Percentiles rank a stretch among this genome's conserved stretches.
Evolutionary conservation across 2,329 filamentous ascomycete species (phyloP).

Genomic region (Orbilia oligospora): DNA sequence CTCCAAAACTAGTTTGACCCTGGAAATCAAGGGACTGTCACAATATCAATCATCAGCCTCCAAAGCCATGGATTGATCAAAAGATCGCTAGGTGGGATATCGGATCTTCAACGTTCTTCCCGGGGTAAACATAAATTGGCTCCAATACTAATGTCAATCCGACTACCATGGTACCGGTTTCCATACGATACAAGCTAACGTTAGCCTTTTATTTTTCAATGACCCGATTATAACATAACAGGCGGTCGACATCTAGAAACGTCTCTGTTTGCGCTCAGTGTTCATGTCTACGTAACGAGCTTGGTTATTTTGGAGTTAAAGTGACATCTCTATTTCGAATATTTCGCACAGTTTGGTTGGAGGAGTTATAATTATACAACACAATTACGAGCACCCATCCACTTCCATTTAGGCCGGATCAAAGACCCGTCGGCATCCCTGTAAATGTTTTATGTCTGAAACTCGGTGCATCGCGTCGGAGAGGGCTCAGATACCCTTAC

Average conservation of each 20-base stretch:
- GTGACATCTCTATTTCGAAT: no score
- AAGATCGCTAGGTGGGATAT: neutral
- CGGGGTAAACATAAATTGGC: neutral
- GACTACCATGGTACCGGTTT: no score
- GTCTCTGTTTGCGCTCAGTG: neutral
- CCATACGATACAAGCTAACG: no score
- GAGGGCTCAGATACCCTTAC: conserved; percentile 37
- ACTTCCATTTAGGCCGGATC: conserved; percentile 39
- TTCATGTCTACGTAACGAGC: neutral
- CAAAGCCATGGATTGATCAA: conserved; percentile 12
- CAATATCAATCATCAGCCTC: conserved; percentile 11
- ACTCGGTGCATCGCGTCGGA: conserved; percentile 8
- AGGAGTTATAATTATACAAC: no score
- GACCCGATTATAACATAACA: no score
- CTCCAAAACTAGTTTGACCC: neutral
- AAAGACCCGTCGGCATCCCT: conserved; percentile 45
- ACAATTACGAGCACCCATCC: conserved; percentile 11
- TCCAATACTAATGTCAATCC: neutral
- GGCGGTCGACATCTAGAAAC: neutral
- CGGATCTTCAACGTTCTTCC: neutral
- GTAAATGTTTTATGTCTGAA: conserved; percentile 51
- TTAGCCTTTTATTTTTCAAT: no score
- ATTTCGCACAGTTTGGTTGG: no score
- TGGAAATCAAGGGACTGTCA: conserved; percentile 20
- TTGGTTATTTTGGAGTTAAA: neutral